Evolutionary conservation across 2,329 filamentous ascomycete genomes (phyloP), one percentile per base, ranked within the genome.

Genomic region (Mollisia scopiformis): DNA sequence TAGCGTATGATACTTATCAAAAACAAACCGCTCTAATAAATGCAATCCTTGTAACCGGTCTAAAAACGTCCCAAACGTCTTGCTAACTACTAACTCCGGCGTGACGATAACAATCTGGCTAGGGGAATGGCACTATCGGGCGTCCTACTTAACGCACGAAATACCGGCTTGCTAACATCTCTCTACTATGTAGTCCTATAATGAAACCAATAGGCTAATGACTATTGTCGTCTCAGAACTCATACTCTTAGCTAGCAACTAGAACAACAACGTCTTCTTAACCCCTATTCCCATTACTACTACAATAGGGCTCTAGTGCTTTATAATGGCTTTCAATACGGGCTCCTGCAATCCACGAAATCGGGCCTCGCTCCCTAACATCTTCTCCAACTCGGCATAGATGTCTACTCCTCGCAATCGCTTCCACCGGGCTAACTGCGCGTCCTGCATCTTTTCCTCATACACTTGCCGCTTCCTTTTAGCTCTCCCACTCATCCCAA

Each of bases 291-390:
- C 58, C 35, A 61, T 61, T 8, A 61, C 43, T 2, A 16, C 58
- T 23, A 57, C 4, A 53, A 61, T 57, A 27, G 43, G 53, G 47
- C 58, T 57, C 53, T 61, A n/a, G 53, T 57, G 7, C 35, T 61
- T 61, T 33, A 60, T 60, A n/a, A 60, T 60, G 52, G 52, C 58
- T 55, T 58, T 3, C 23, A 58, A 58, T 25, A 54, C 50, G 37
- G 46, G 47, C 47, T 61, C 43, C 21, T 61, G 19, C 28, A 61
- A 61, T 21, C 58, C 53, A 61, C 58, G 53, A 33, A 61, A 61
- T 46, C 46, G 52, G 1, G 53, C 43, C 35, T 52, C 35, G 21
- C 46, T 47, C 27, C 46, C 53, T 19, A 61, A 57, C 21, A 61
- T 61, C 46, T 57, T 30, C 33, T 58, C 57, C 27, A 58, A 54